phyloP scores from a whole-genome alignment of 2,329 filamentous ascomycete genomes.

The Aspergillus versicolor region DNA sequence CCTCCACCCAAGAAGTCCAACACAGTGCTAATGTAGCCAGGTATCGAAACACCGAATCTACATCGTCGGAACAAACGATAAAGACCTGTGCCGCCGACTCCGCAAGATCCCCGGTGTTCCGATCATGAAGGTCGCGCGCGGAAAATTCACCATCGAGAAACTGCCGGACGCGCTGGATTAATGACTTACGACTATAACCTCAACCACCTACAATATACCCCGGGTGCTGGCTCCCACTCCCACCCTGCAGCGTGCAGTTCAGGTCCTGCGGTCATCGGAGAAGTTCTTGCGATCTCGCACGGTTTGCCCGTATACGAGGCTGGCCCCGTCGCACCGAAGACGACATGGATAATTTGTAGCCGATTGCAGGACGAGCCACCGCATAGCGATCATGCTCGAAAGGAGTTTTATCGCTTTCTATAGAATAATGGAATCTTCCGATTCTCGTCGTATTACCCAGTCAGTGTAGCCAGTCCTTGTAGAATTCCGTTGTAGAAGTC shows the following conservation, averaged over 20 bases:
- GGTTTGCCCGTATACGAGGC: neutral
- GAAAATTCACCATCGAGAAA: conserved; percentile 93
- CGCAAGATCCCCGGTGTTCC: conserved; percentile 74
- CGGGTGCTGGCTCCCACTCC: neutral
- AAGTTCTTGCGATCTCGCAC: neutral
- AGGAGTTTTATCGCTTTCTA: too few relatives aligned
- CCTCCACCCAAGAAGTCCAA: neutral
- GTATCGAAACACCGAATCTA: conserved; percentile 70
- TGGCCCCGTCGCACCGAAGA: neutral
- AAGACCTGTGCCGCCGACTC: conserved; percentile 77
- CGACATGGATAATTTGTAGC: too few relatives aligned
- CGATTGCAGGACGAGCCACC: too few relatives aligned
- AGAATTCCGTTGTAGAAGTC: too few relatives aligned
- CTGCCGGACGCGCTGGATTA: conserved; percentile 76
- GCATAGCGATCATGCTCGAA: too few relatives aligned
- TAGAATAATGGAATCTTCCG: too few relatives aligned
- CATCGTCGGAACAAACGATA: conserved; percentile 69
- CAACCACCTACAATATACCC: neutral
- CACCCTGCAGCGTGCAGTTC: conserved; percentile 7
- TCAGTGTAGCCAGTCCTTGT: too few relatives aligned
- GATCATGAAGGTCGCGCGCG: conserved; percentile 75
- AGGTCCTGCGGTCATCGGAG: neutral
- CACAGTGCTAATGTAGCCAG: conserved; percentile 5
- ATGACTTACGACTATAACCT: neutral
- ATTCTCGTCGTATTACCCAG: too few relatives aligned